Base-by-base conservation (phyloP, 2,329 filamentous ascomycete genomes). In the Botryosphaeria dothidea region DNA sequence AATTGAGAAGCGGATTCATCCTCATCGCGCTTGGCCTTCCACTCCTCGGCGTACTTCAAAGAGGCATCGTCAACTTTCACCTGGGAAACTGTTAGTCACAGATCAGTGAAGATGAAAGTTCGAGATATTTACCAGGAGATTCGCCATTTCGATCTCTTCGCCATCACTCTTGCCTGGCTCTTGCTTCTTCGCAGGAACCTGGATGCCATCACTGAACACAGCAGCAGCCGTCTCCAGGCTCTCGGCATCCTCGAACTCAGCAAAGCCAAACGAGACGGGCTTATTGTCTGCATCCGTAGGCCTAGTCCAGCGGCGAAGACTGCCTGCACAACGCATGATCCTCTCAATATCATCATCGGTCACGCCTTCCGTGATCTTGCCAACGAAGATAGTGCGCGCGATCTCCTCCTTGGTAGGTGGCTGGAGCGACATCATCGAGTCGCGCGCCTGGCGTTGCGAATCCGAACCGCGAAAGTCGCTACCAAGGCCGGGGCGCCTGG, bases 391-490 rank as follows among this genome's bases (percentile, higher is more conserved):
- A 1, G 95, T 98, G 51, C 93, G 88, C 31, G 96, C 85, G 69
- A 97, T 92, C 77, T 99, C 95, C 74, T 99, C 95, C 71, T 88
- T 88, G 3, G 91, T 95, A 5, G 93, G 93, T 1, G 93, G 93
- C 15, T 92, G 86, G 31, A 96, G 81, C 29, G 89, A 84, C 82
- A 91, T 87, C 78, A 90, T 85, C 65, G 82, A 84, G 71, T 94
- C 90, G 58, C 90, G 83, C 68, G 86, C 86, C 71, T 87, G 86
- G 69, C 90, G 84, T 56, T 88, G 87, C 67, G 87, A 87, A 38
- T 93, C 91, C 57, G 86, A 77, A 56, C 85, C 86, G 45, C 88
- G 69, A 17, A 72, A 69, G 7, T 74, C 74, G 69, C 84, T 79
- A 5, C 86, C 92, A 81, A 84, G 85, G 21, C 84, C 91, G 74